phyloP scores from a whole-genome alignment of 306 rosid genomes.

The Hippophae gyantsensis region DNA sequence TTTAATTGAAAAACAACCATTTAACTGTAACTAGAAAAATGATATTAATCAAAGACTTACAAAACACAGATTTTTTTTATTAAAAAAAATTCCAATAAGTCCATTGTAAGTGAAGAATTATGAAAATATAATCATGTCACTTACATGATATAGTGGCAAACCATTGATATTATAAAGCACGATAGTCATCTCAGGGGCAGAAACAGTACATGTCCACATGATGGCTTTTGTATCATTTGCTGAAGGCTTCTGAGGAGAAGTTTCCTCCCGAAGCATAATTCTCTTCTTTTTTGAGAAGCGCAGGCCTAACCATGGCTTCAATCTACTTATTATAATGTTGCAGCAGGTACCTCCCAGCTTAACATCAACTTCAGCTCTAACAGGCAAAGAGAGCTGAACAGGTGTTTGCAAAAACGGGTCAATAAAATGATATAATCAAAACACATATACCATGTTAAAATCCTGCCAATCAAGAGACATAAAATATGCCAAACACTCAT shows the following conservation, averaged over 20 bases:
- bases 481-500: too few species aligned
- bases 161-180: conserved; percentile 64
- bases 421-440: conserved; percentile 12
- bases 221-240: conserved; percentile 53
- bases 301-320: conserved; percentile 73
- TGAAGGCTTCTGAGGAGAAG: conserved; percentile 38
- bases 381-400: conserved; percentile 58
- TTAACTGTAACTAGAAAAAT: too few species aligned
- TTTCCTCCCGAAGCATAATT: conserved; percentile 62
- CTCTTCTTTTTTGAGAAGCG: conserved; percentile 59
- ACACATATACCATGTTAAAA: background rate
- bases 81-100: background rate
- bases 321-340: conserved; percentile 74
- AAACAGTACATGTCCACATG: conserved; percentile 93
- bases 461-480: background rate
- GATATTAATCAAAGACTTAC: too few species aligned
- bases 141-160: conserved; percentile 77
- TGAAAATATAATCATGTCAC: conserved; percentile 21
- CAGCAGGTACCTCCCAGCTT: conserved; percentile 89
- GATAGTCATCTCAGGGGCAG: conserved; percentile 97
- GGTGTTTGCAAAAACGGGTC: conserved; percentile 13
- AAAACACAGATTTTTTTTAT: background rate
- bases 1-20: too few species aligned
- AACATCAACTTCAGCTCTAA: conserved; percentile 87
- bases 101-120: conserved; percentile 1